Conservation (phyloP, 2,329 filamentous ascomycete species). For the Fusarium torreyae region DNA sequence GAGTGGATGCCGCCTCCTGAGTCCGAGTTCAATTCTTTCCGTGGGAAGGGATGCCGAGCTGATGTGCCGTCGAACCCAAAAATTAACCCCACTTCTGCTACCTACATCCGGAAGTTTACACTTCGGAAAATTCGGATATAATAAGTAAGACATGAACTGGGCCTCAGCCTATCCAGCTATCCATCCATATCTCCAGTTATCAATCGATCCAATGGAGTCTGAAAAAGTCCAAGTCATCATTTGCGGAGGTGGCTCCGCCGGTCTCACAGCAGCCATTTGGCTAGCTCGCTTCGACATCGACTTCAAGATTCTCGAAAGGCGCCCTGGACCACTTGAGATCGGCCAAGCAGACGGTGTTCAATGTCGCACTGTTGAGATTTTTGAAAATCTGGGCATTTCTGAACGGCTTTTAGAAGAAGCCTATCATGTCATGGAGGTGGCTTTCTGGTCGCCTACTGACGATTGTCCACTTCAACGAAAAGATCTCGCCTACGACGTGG, state of each 20-base stretch:
- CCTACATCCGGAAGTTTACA: too few relatives aligned
- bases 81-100: background rate
- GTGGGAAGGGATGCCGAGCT: conserved; percentile 16
- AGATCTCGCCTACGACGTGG: conserved; percentile 74
- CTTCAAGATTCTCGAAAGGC: conserved; percentile 23
- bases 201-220: background rate
- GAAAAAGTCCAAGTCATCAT: conserved; percentile 24
- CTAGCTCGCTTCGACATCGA: conserved; percentile 24
- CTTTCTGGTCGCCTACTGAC: conserved; percentile 73
- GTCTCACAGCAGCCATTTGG: conserved; percentile 27
- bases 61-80: conserved; percentile 4
- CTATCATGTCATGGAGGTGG: conserved; percentile 75
- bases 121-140: too few relatives aligned
- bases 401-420: conserved; percentile 75
- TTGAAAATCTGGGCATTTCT: conserved; percentile 78
- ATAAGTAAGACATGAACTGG: background rate
- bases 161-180: too few relatives aligned
- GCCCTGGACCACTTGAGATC: conserved; percentile 10
- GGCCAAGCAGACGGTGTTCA: conserved; percentile 67
- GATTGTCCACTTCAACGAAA: conserved; percentile 70
- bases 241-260: conserved; percentile 26
- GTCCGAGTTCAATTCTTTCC: conserved; percentile 9
- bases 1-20: background rate
- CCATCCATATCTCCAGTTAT: fast-evolving
- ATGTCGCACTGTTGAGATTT: conserved; percentile 78